phyloP scores from a whole-genome alignment of 2,329 filamentous ascomycete genomes.

The Claviceps digitariae region DNA sequence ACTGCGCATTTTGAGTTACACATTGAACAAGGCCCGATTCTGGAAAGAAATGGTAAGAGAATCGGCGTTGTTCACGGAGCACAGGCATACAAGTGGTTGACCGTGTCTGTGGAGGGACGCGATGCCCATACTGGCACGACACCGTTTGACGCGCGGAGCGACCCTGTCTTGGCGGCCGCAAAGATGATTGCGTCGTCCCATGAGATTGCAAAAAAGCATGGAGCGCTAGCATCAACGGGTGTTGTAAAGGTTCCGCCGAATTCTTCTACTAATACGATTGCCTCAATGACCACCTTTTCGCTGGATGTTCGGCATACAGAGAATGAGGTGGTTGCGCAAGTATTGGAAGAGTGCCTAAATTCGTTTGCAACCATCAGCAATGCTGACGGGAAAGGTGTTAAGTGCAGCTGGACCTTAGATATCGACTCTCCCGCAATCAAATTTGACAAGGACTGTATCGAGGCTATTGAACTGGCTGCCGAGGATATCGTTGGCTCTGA shows the following conservation, averaged over 20 bases:
- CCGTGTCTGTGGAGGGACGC: slow-evolving; percentile 16
- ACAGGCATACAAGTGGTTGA: slow-evolving; percentile 21
- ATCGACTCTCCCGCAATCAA: slow-evolving; percentile 44
- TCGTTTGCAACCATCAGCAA: slow-evolving; percentile 13
- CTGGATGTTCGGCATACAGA: slow-evolving; percentile 50
- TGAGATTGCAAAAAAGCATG: slow-evolving; percentile 12
- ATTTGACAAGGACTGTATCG: slow-evolving; percentile 54
- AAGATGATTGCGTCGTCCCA: slow-evolving; percentile 21
- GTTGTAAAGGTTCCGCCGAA: slow-evolving; percentile 33
- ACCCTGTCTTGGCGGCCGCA: slow-evolving; percentile 20
- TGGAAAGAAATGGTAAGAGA: slow-evolving; percentile 32
- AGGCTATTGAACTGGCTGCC: slow-evolving; percentile 46
- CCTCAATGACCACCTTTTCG: slow-evolving; percentile 50
- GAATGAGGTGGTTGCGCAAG: slow-evolving; percentile 38
- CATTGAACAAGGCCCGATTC: slow-evolving; percentile 57
- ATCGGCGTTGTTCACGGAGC: slow-evolving; percentile 21
- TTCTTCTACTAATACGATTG: slow-evolving; percentile 58
- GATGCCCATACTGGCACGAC: slow-evolving; percentile 20
- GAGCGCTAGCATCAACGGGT: slow-evolving; percentile 18
- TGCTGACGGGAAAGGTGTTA: slow-evolving; percentile 16
- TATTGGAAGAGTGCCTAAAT: slow-evolving; percentile 12
- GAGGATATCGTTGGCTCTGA: slow-evolving; percentile 35
- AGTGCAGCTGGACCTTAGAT: slow-evolving; percentile 47
- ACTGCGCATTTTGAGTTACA: slow-evolving; percentile 73
- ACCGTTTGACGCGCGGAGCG: slow-evolving; percentile 19